Conservation (phyloP, 176 grass and related monocot species). For the Saccharum officinarum region DNA sequence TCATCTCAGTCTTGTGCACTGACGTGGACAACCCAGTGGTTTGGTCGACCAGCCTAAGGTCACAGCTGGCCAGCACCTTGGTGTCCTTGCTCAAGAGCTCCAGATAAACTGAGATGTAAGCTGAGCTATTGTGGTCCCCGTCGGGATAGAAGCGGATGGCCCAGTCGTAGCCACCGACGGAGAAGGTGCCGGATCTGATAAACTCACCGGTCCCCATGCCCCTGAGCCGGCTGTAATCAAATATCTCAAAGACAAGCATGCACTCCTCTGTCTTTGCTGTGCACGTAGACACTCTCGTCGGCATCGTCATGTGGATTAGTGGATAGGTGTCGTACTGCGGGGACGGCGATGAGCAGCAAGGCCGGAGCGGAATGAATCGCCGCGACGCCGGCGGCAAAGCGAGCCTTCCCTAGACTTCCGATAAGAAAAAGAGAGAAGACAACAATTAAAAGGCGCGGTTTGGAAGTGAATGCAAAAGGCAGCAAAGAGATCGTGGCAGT, state of each 20-base stretch:
- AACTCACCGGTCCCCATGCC: background rate
- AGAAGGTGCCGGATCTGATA: background rate
- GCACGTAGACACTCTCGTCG: background rate
- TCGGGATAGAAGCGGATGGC: background rate
- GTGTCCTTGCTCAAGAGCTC: background rate
- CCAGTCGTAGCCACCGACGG: background rate
- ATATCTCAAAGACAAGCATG: background rate
- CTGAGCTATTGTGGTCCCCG: accelerated
- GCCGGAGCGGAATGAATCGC: background rate
- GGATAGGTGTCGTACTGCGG: background rate
- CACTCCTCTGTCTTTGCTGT: background rate
- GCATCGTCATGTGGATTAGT: background rate
- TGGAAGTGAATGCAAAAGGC: background rate
- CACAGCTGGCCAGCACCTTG: background rate
- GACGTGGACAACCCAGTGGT: background rate
- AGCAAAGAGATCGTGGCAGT: background rate
- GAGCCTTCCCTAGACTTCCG: background rate
- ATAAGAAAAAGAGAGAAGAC: background rate
- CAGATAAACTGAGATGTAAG: background rate
- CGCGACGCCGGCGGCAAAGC: background rate
- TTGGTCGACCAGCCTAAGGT: background rate
- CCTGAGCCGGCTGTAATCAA: background rate
- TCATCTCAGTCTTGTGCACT: background rate
- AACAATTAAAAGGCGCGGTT: background rate
- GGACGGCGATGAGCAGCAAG: background rate